Base-by-base conservation (phyloP, 2,329 filamentous ascomycete genomes). In the Mycosphaerella sp. region DNA sequence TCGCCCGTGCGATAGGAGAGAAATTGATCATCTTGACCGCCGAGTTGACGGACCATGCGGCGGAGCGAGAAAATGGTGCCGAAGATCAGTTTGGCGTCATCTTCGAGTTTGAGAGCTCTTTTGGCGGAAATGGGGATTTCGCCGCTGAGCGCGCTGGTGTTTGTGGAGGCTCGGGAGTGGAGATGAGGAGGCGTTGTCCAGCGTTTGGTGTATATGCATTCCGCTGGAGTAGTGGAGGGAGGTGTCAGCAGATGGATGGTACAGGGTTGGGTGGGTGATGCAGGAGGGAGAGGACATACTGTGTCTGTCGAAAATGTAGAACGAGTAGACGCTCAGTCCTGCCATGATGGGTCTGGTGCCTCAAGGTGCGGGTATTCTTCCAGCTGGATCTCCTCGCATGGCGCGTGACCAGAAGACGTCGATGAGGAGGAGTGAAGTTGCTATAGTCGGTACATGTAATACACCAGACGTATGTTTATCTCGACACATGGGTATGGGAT, bases 261-360 rank as follows among this genome's bases (percentile, higher is more conserved):
- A 49, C 13, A 17, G 18, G 30, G n/a, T n/a, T n/a, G n/a, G n/a
- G n/a, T n/a, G n/a, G n/a, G n/a, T n/a, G n/a, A n/a, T n/a, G n/a
- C n/a, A n/a, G n/a, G n/a, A n/a, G n/a, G n/a, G n/a, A n/a, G 30
- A 34, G 5, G 43, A 66, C 80, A 67, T 79, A 96, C 93, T 95
- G 73, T 98, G 93, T 60, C 93, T 86, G 74, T 98, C 93, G 70
- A 98, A 98, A 68, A 98, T 96, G 78, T 95, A 95, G 74, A 98
- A 95, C 54, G 89, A 90, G 74, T 94, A 97, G 71, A 97, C 87
- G 55, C 86, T 84, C 93, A 98, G 97, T 37, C 37, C 45, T 27
- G 45, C 45, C 45, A 49, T 49, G 10, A 12, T n/a, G 30, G 2
- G 4, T 6, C 9, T 28, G 39, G 37, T 41, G 45, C 45, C 45